Evolutionary conservation across 2,329 filamentous ascomycete genomes (phyloP).

Genomic region (Ophiostoma quercus): DNA sequence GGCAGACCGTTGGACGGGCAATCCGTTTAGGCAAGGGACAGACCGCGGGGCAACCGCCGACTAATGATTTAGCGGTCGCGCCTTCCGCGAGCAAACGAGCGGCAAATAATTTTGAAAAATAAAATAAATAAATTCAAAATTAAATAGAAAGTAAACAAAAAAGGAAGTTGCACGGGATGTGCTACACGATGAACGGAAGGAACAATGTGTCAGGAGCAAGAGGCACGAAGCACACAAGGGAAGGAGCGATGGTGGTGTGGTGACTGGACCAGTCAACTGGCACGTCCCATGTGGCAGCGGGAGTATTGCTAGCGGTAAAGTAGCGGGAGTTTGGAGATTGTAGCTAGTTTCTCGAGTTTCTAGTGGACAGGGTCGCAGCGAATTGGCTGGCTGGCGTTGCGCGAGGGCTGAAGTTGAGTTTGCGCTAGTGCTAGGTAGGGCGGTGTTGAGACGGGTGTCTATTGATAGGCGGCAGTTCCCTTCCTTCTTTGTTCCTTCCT

Average conservation of each 20-base stretch:
- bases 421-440: background rate
- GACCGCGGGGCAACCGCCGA: conserved; percentile 22
- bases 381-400: conserved; percentile 14
- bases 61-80: conserved; percentile 18
- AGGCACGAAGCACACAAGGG: background rate
- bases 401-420: conserved; percentile 9
- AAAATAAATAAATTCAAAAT: background rate
- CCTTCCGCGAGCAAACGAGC: conserved; percentile 10
- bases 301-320: background rate
- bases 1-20: conserved; percentile 18
- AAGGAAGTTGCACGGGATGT: conserved; percentile 20
- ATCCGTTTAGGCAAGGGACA: conserved; percentile 12
- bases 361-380: background rate
- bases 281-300: conserved; percentile 5
- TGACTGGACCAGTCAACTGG: background rate
- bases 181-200: conserved; percentile 20
- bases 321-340: background rate
- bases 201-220: conserved; percentile 17
- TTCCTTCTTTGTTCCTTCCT: background rate
- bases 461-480: background rate
- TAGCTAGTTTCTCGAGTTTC: background rate
- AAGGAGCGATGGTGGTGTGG: background rate
- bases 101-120: background rate
- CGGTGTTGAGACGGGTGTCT: background rate
- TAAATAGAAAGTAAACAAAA: background rate